These are phyloP conservation scores for Kregervanrija delftensis DNA, from an alignment of 805 yeast species.

Conservation along the genomic window DNA sequence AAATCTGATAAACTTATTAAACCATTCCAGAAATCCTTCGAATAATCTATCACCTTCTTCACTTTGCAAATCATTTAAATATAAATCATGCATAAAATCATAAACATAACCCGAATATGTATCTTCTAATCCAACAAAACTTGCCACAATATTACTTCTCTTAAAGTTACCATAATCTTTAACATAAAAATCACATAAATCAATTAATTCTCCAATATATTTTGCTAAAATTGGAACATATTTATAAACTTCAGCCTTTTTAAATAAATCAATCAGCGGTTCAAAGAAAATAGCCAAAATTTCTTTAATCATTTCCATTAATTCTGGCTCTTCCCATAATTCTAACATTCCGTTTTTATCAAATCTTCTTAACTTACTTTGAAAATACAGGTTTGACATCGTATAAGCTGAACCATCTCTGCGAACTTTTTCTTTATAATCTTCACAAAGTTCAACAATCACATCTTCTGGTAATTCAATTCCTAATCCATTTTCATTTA, in stretches of 20 bases:
- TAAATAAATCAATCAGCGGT: constrained; percentile 64
- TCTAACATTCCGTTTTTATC: constrained; percentile 73
- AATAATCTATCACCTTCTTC: constrained; percentile 40
- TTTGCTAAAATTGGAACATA: constrained; percentile 57
- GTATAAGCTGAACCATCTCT: constrained; percentile 29
- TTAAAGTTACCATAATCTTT: constrained; percentile 35
- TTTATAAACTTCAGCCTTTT: constrained; percentile 56
- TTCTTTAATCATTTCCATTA: constrained; percentile 69
- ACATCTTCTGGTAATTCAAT: constrained; percentile 6
- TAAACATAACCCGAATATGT: constrained; percentile 69
- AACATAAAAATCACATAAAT: constrained; percentile 43
- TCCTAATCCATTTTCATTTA: constrained; percentile 18
- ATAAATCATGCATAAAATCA: constrained; percentile 74
- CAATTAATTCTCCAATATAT: constrained; percentile 62
- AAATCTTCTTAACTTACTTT: constrained; percentile 54
- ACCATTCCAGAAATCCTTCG: constrained; percentile 67
- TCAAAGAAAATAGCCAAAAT: constrained; percentile 66
- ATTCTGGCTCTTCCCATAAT: constrained; percentile 79
- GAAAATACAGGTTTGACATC: constrained; percentile 55
- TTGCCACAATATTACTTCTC: constrained; percentile 55
- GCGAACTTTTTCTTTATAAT: constrained; percentile 8
- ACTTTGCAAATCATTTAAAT: constrained; percentile 60
- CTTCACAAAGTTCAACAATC: not conserved
- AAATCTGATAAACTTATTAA: constrained; percentile 56
- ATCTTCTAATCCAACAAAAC: constrained; percentile 57